A percentile compares a stretch with the other conserved stretches of the same genome.
Conservation (phyloP, 2,329 filamentous ascomycete species). For the Claviceps fusiformis region DNA sequence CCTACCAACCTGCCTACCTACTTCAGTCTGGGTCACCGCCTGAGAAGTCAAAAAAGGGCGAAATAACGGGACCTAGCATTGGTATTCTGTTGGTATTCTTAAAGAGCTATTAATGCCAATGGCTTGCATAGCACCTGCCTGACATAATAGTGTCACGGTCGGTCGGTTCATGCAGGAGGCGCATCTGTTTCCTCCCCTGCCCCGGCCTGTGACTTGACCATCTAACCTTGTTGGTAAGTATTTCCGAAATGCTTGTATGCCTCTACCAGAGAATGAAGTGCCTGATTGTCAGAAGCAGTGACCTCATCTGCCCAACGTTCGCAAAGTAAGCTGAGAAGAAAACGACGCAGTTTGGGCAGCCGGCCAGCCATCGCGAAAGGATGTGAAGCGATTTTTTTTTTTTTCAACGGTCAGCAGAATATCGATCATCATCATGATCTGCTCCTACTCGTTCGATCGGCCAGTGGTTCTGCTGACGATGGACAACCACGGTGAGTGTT, state of each 20-base stretch:
- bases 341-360: background rate
- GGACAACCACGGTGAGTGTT: background rate
- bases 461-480: background rate
- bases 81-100: background rate
- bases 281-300: background rate
- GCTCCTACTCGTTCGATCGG: background rate
- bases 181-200: background rate
- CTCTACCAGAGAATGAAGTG: background rate
- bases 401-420: background rate
- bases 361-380: background rate
- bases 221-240: background rate
- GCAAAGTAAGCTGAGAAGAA: background rate
- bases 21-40: background rate
- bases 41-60: background rate
- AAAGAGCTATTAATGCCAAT: slow-evolving; percentile 1
- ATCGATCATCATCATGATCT: background rate
- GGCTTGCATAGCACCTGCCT: slow-evolving; percentile 13
- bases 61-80: background rate
- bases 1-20: background rate
- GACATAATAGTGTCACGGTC: slow-evolving; percentile 2
- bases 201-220: background rate
- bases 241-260: background rate
- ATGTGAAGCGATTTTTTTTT: background rate
- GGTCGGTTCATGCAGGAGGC: slow-evolving; percentile 8
- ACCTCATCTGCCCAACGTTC: background rate